Conservation (phyloP, 768 basidiomycete species). For the Goffeauzyma gilvescens region DNA sequence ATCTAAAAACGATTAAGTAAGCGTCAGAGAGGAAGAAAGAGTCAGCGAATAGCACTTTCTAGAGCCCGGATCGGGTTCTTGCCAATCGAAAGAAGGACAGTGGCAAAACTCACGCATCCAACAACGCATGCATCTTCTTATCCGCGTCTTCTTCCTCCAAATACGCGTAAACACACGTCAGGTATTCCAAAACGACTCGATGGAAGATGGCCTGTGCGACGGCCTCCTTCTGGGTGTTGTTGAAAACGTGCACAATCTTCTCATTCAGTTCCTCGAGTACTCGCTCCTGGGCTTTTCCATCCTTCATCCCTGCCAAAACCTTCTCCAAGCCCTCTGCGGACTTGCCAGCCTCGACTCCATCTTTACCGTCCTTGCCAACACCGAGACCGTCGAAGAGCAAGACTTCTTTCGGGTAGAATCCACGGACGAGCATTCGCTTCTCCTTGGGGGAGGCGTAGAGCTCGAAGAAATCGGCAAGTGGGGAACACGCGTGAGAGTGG, state of each 20-base stretch:
- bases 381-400: conserved; percentile 44
- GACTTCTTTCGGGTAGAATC: conserved; percentile 81
- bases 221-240: conserved; percentile 78
- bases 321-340: conserved; percentile 39
- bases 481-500: conserved; percentile 64
- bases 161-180: conserved; percentile 42
- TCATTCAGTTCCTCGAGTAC: conserved; percentile 53
- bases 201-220: conserved; percentile 75
- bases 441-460: conserved; percentile 72
- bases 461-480: conserved; percentile 75
- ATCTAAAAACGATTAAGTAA: conserved; percentile 35
- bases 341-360: conserved; percentile 31
- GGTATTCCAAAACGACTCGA: conserved; percentile 67
- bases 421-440: conserved; percentile 55
- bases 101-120: conserved; percentile 45
- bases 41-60: too few relatives aligned
- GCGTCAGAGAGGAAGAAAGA: background rate
- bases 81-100: too few relatives aligned
- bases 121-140: conserved; percentile 56
- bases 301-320: conserved; percentile 44
- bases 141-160: conserved; percentile 42
- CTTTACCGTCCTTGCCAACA: conserved; percentile 36
- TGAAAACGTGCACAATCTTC: conserved; percentile 57
- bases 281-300: conserved; percentile 44
- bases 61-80: too few relatives aligned